Conservation (phyloP, 768 basidiomycete genomes). For the Cyathus striatus region DNA sequence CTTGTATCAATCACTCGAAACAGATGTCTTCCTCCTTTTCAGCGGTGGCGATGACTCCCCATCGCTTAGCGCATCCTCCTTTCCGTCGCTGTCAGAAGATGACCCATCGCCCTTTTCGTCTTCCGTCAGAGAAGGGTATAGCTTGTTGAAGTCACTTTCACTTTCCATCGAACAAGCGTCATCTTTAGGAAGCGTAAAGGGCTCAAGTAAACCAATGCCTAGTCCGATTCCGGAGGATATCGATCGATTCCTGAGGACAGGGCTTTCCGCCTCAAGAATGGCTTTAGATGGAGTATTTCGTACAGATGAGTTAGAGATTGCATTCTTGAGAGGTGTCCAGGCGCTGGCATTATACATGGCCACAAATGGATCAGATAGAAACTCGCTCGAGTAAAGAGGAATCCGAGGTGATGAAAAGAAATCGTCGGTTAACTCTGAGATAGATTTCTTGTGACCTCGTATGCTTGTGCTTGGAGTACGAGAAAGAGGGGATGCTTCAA, state of each 20-base stretch:
- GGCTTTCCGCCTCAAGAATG: constrained; percentile 42
- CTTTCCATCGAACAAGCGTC: constrained; percentile 14
- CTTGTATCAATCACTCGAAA: constrained; percentile 19
- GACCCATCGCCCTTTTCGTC: constrained; percentile 15
- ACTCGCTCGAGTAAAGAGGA: constrained; percentile 10
- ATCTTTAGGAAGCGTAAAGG: constrained; percentile 43
- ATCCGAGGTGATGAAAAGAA: constrained; percentile 29
- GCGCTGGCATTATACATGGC: constrained; percentile 40
- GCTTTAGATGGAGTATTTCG: constrained; percentile 22
- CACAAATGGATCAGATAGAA: constrained; percentile 40
- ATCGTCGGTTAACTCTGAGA: constrained; percentile 32
- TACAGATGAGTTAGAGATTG: constrained; percentile 14
- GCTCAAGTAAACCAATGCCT: constrained; percentile 50
- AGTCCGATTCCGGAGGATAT: constrained; percentile 34
- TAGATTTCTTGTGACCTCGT: constrained; percentile 20
- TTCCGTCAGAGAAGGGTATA: constrained; percentile 23
- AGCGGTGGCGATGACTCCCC: constrained; percentile 32
- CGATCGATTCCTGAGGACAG: constrained; percentile 40
- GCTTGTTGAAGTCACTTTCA: constrained; percentile 17
- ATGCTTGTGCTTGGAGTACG: constrained; percentile 18
- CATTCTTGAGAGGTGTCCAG: constrained; percentile 24
- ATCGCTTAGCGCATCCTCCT: constrained; percentile 3
- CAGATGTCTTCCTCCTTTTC: constrained; percentile 47
- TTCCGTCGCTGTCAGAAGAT: not conserved
- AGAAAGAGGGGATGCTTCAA: constrained; percentile 46